Evolutionary conservation across 352 stramenopile genomes (phyloP).

Genomic region (Globisporangium polare): DNA sequence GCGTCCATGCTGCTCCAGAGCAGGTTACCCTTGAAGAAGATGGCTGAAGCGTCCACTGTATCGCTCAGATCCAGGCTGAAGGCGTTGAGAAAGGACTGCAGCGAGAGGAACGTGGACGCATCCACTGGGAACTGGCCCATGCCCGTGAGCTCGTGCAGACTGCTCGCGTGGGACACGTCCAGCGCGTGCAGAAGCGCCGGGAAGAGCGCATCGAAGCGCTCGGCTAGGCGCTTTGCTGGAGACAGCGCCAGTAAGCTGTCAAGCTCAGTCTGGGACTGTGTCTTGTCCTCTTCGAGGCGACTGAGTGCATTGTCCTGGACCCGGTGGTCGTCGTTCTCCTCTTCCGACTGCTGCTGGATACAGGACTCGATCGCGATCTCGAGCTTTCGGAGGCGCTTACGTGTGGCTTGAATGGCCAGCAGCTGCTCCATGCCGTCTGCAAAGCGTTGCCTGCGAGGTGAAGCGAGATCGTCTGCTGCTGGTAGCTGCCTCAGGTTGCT

Average conservation of each 20-base stretch:
- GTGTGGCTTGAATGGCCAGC: constrained; percentile 24
- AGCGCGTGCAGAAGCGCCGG: constrained; percentile 36
- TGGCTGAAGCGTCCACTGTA: constrained; percentile 16
- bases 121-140: constrained; percentile 50
- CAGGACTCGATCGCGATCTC: constrained; percentile 22
- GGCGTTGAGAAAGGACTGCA: constrained; percentile 52
- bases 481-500: constrained; percentile 21
- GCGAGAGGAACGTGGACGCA: constrained; percentile 35
- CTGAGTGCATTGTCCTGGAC: background rate
- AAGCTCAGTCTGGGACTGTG: constrained; percentile 22
- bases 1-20: constrained; percentile 45
- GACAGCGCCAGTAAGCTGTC: constrained; percentile 26
- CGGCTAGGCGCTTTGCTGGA: constrained; percentile 22
- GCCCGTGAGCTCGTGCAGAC: constrained; percentile 40
- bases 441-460: background rate
- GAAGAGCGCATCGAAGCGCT: constrained; percentile 30
- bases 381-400: constrained; percentile 50
- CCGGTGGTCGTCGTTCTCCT: constrained; percentile 8
- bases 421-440: constrained; percentile 54
- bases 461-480: background rate
- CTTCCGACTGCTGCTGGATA: constrained; percentile 9
- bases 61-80: constrained; percentile 22
- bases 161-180: constrained; percentile 27
- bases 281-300: constrained; percentile 5
- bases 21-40: constrained; percentile 57